Evolutionary conservation across 2,329 filamentous ascomycete species (phyloP).

Genomic region (Macrophomina phaseolina): DNA sequence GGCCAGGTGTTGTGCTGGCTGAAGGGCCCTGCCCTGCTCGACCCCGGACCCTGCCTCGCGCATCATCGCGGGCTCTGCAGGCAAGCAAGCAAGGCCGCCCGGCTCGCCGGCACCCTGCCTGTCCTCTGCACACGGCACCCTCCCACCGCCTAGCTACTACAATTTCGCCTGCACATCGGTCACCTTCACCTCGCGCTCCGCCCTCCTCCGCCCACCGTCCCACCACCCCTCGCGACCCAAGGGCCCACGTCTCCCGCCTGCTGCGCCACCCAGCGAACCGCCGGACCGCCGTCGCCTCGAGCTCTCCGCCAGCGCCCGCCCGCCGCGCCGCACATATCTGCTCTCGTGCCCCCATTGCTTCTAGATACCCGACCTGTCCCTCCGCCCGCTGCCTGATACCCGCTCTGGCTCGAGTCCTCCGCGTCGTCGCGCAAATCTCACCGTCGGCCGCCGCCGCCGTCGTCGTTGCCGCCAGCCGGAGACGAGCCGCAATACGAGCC

Average conservation of each 20-base stretch:
- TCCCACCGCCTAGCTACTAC: background rate
- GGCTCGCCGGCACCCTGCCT: slow-evolving; percentile 12
- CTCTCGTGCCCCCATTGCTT: background rate
- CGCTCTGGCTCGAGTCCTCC: background rate
- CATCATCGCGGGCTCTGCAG: background rate
- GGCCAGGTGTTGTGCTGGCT: slow-evolving; percentile 20
- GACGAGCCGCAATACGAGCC: slow-evolving; percentile 16
- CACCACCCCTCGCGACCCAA: slow-evolving; percentile 2
- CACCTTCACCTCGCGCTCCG: background rate
- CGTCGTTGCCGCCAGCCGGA: background rate
- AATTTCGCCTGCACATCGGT: slow-evolving; percentile 9
- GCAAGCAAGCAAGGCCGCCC: slow-evolving; percentile 12
- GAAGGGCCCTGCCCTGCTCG: background rate
- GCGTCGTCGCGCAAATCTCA: background rate
- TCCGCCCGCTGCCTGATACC: background rate
- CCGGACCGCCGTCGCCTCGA: slow-evolving; percentile 1
- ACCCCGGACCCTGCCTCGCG: slow-evolving; percentile 10
- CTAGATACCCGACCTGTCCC: background rate
- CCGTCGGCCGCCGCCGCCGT: background rate
- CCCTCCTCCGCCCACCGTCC: background rate
- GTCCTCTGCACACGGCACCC: background rate
- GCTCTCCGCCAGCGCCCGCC: slow-evolving; percentile 13
- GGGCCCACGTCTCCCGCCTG: slow-evolving; percentile 2
- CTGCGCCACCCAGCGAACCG: slow-evolving; percentile 10
- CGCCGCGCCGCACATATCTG: slow-evolving; percentile 2